phyloP scores from a whole-genome alignment of 73 alveolate genomes.

The Uronychia binucleata region DNA sequence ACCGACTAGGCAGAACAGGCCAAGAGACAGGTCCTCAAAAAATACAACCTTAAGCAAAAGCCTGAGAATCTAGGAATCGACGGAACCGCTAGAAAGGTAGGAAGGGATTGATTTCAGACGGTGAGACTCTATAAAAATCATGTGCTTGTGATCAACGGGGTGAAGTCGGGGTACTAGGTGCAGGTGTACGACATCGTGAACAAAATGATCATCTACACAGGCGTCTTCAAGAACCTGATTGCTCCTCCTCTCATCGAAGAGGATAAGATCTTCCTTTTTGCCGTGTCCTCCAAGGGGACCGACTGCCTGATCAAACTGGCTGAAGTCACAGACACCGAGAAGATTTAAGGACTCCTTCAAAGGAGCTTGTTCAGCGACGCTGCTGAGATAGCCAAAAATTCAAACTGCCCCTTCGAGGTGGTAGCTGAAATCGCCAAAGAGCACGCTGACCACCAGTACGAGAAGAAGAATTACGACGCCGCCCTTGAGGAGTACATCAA shows the following conservation, averaged over 20 bases:
- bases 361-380: constrained; percentile 75
- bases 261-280: constrained; percentile 63
- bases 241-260: constrained; percentile 56
- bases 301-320: constrained; percentile 60
- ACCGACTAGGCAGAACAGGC: background rate
- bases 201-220: constrained; percentile 20
- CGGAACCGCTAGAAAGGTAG: background rate
- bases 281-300: constrained; percentile 38
- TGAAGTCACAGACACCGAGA: constrained; percentile 80
- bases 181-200: constrained; percentile 69
- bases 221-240: constrained; percentile 31
- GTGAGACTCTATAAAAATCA: constrained; percentile 62
- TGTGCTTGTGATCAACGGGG: constrained; percentile 59
- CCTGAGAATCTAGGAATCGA: background rate
- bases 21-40: background rate
- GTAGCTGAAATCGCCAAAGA: constrained; percentile 83
- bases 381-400: constrained; percentile 66
- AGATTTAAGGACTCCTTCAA: constrained; percentile 69
- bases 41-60: background rate
- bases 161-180: constrained; percentile 53
- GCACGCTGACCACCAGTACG: constrained; percentile 89
- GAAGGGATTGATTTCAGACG: constrained; percentile 2
- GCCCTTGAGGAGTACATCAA: constrained; percentile 80
- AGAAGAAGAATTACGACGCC: constrained; percentile 72
- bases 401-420: constrained; percentile 74